Evolutionary conservation across 139 green algal genomes (phyloP), one percentile per base, ranked within the genome.

Genomic region (Coelastrella sp.): DNA sequence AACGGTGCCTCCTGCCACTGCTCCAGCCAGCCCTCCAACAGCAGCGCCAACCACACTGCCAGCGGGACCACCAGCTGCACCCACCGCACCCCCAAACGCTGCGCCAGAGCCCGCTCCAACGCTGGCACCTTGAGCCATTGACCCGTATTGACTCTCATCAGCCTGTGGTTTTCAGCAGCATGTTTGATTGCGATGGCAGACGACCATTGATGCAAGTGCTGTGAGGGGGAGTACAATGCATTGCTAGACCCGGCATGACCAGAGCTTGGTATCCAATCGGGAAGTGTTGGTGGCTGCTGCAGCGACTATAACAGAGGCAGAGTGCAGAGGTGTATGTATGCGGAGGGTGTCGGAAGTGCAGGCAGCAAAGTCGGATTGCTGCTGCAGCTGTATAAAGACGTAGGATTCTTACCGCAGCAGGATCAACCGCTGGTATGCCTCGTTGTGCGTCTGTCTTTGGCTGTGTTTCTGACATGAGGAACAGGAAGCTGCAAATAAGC

Each of bases 11-110:
- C 84, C 84, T 61, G 84, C 84, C 8, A 81, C 68, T 58, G 84
- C 84, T 22, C 84, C 84, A 57, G 68, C 68, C 56, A 88, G 49
- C 9, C 68, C 84, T 8, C 84, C 84, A 22, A 76, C 84, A 58
- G 66, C 84, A 81, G 84, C 84, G 57, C 84, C 84, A 14, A 88
- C 11, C 68, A 88, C 84, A 15, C 68, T 81, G 49, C 84, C 84
- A 59, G 25, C 68, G n/a, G 84, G 84, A 27, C 84, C 84, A 12
- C 84, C 84, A 66, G 84, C 84, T 24, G 84, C 84, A 58, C 84
- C 84, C 35, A 88, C 82, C 70, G 84, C 84, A 19, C 84, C 84
- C 22, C 66, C 84, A 65, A 88, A 57, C 11, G 78, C 78, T 49
- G 74, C 74, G 11, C 84, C 84, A 58, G 49, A 76, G 3, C 66